Evolutionary conservation across 208 protist species (phyloP), one percentile per base, ranked within the genome.

Genomic region (Wallacemonas rigidus): DNA sequence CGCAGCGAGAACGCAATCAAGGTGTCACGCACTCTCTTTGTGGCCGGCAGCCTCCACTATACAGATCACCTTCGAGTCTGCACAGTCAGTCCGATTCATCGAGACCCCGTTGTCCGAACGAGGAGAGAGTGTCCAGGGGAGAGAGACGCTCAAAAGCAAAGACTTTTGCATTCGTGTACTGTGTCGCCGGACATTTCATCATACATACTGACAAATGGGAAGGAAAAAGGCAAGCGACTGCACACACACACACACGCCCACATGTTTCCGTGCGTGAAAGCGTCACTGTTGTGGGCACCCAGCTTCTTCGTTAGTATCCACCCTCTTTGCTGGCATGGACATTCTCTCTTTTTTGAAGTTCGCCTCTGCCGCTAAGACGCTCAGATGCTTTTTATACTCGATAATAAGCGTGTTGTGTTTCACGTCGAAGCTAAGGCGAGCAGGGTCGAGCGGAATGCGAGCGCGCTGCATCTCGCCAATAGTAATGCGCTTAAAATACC

Each of bases 341-440:
- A 76, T 75, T 36, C 95, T 62, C 77, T 96, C 90, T 62, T 96
- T 95, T 69, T 89, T 87, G 48, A 89, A 82, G 14, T 71, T 74
- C 35, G 80, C 78, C 75, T 98, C 95, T 11, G 77, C 83, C 7
- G 85, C 83, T 45, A 96, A 72, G 9, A 97, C 74, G 2, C 82
- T 77, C 9, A 94, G 62, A 44, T 85, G 95, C 73, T 98, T 98
- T 75, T 87, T 94, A 77, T 98, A 98, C 53, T 88, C 75, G 65
- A 98, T 90, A 48, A 98, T 87, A 17, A 98, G 73, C n/a, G 96
- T 98, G 76, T 97, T 95, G 74, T 96, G 90, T 50, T 94, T 87
- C 45, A 97, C 81, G n/a, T 92, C 86, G 71, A 82, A 98, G 43
- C 74, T 85, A 35, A 98, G 83, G 17, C 83, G 64, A 45, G 79